phyloP scores from a whole-genome alignment of 2,329 filamentous ascomycete genomes.

The Neofusicoccum ribis region DNA sequence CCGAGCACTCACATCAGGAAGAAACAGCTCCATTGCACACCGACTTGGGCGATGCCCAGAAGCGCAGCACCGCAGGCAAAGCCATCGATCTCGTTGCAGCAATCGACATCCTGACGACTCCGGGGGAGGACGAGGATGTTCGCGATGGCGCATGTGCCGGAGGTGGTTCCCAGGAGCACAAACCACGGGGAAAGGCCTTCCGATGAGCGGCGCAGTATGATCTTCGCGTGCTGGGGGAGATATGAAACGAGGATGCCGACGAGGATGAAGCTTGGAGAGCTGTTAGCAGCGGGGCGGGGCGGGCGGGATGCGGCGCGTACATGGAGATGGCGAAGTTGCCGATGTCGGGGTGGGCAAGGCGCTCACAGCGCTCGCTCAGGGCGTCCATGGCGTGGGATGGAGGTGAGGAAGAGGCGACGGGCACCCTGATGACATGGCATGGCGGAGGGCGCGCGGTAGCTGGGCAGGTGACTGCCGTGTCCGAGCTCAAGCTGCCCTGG shows the following conservation, averaged over 20 bases:
- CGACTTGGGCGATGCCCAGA: slow-evolving; percentile 87
- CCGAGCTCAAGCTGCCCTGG: slow-evolving; percentile 17
- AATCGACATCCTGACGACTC: slow-evolving; percentile 78
- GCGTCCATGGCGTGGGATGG: slow-evolving; percentile 12
- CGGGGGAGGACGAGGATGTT: slow-evolving; percentile 89
- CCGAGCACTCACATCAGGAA: slow-evolving; percentile 71
- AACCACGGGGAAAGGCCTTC: slow-evolving; percentile 96
- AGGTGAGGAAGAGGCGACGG: neutral
- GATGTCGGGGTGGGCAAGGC: slow-evolving; percentile 53
- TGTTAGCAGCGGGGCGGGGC: slow-evolving; percentile 19
- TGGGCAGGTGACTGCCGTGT: slow-evolving; percentile 15
- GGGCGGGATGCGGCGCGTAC: slow-evolving; percentile 37
- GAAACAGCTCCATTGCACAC: slow-evolving; percentile 89
- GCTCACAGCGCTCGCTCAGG: slow-evolving; percentile 44
- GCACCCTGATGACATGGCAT: neutral
- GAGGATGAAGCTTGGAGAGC: slow-evolving; percentile 64
- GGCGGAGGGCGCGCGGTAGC: neutral
- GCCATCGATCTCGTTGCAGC: slow-evolving; percentile 77
- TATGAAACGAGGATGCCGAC: slow-evolving; percentile 90
- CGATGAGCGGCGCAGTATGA: slow-evolving; percentile 79
- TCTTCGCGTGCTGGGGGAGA: slow-evolving; percentile 90
- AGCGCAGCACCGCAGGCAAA: slow-evolving; percentile 84
- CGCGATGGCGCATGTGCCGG: slow-evolving; percentile 82
- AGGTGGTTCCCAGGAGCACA: slow-evolving; percentile 88
- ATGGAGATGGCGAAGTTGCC: slow-evolving; percentile 56